Evolutionary conservation across 768 basidiomycete species (phyloP), one percentile per base, ranked within the genome.

Genomic region (Pleurotus eryngii): DNA sequence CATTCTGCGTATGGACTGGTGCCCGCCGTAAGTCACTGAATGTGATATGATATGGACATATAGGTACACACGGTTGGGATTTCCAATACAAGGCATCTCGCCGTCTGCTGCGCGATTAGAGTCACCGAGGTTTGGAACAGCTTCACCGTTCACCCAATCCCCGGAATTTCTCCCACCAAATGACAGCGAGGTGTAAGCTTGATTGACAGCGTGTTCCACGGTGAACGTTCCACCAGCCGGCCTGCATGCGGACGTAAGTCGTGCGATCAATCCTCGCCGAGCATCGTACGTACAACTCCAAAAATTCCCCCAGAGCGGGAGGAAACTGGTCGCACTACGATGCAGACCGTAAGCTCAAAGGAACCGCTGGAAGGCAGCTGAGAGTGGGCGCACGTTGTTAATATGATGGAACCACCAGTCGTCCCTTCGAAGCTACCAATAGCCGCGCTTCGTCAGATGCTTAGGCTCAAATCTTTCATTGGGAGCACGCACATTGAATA

Each of bases 351-450:
- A 35, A 35, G 42, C 20, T 45, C 20, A 45, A n/a, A 45, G 5
- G 42, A 17, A 4, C 20, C 4, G 3, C 11, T n/a, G 42, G 15
- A 22, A 46, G 61, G 12, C 22, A 18, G 26, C 24, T 20, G 9
- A 22, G 14, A 17, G 39, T 7, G 5, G 42, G 30, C 70, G 39
- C 30, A 76, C 76, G 17, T 59, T 65, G 46, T 76, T 68, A 22
- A 64, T 57, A 59, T 76, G 75, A 63, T 77, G 75, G 56, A 77
- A 74, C 75, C 75, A 76, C 75, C 75, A 76, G 50, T 77, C 72
- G 0, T 56, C 54, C 55, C 71, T 65, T 7, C 63, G 65, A 26
- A 75, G 50, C 74, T 76, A 54, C 1, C 56, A 15, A 20, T 42
- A 38, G 35, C 11, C 24, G 30, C 26, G 2, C 49, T 20, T n/a